Evolutionary conservation across 345 rosid species (phyloP), one percentile per base, ranked within the genome.

Genomic region (Eucalyptus sp.): DNA sequence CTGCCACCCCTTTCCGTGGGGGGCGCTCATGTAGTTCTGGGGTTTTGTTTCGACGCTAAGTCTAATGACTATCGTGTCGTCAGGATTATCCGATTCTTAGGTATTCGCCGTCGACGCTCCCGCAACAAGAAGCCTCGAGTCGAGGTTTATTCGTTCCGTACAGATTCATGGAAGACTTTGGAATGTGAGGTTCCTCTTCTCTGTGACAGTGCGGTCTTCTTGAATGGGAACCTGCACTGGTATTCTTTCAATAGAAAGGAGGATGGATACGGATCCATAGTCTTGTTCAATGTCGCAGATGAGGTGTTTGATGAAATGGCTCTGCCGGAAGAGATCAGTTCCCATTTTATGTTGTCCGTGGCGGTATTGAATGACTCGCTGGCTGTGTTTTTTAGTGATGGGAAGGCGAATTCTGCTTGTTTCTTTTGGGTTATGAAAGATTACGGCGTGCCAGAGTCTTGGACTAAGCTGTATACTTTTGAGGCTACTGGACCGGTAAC

Each of bases 361-460:
- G 5, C 37, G 31, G 37, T 64, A 64, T 62, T 62, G 33, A 62
- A 62, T 62, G 68, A 62, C 68, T 62, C 0, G 33, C 68, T 62
- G 68, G 68, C 68, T 62, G 31, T 29, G 31, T 62, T 29, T 8
- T 12, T 62, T 27, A 27, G 15, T 29, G 8, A 3, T 62, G 68
- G 60, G 60, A 11, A 22, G 60, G 18, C 25, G 0, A 0, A 49
- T 49, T 12, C 50, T 13, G 13, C 50, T 49, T 49, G 0, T 54
- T 62, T n/a, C 6, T 8, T 62, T 10, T 62, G 68, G 68, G 68
- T 62, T 62, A 62, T 62, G 68, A 62, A n/a, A 62, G 68, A 62
- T 33, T 62, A 62, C 17, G 68, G 68, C 16, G 8, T 62, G 68
- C 68, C 68, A 0, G 68, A 62, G 68, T 62, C 68, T 29, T 62